Base-by-base conservation (phyloP, 1,284 basidiomycete genomes). In the Trichosporon sp. region DNA sequence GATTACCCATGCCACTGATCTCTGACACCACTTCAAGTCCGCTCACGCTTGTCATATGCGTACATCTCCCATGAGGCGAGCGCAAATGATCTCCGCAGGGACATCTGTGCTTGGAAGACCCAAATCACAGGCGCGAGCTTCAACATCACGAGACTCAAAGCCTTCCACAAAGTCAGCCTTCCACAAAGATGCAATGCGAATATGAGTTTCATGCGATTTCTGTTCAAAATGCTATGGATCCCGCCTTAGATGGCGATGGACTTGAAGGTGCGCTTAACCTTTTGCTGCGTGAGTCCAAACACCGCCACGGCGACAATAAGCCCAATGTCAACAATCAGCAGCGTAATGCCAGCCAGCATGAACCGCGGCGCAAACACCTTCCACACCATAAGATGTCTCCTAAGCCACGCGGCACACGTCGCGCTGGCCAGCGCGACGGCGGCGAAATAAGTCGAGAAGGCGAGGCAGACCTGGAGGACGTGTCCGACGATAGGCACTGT, bases 361-460 rank as follows among this genome's bases (percentile, higher is more conserved):
- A 95, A 95, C 65, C 95, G 83, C 59, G 96, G 96, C 31, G 94
- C 94, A 76, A 98, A 99, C 5, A 97, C 89, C 81, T 98, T 98
- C 93, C 95, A 99, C 36, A 98, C 93, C 95, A 99, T 98, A 70
- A 99, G 79, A 79, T 99, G 96, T 44, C 95, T 79, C 63, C 93
- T 80, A 61, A 98, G 82, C 74, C 87, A 85, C 3, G 89, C 89
- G 0, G 92, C 88, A 65, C 88, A 89, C 5, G 87, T 78, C 4
- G 91, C 88, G 9, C 87, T 86, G 3, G 89, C 87, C 6, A 95
- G 75, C 0, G 91, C 79, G 31, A 96, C 75, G 3, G 83, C 73
- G 3, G 85, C 79, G 74, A 89, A 89, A 76, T 95, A 95, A 2
- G 88, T 79, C 81, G 87, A 84, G 65, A 90, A 81, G 0, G 85